Evolutionary conservation across 1,139 yeast genomes (phyloP).

Genomic region (Suhomyces bolitotheri): DNA sequence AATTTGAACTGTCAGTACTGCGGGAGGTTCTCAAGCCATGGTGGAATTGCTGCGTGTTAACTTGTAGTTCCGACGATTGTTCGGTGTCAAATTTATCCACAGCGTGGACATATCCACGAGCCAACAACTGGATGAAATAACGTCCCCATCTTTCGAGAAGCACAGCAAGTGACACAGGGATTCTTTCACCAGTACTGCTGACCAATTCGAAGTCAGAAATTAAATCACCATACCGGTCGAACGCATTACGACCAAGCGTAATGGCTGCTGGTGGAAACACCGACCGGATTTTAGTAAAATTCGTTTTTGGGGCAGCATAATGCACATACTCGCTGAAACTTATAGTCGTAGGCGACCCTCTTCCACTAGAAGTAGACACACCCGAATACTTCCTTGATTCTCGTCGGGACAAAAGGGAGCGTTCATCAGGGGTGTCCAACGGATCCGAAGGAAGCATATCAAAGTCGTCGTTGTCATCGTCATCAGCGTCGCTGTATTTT

Average conservation of each 20-base stretch:
- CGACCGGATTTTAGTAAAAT: conserved; percentile 63
- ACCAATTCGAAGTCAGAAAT: conserved; percentile 72
- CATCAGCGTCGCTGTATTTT: conserved; percentile 20
- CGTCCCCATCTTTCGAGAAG: conserved; percentile 76
- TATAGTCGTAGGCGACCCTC: conserved; percentile 24
- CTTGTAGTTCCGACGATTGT: conserved; percentile 17
- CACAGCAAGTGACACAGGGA: conserved; percentile 59
- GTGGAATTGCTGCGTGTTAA: not conserved
- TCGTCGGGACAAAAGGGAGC: conserved; percentile 2
- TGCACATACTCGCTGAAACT: conserved; percentile 72
- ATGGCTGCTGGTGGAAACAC: conserved; percentile 76
- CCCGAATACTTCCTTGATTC: conserved; percentile 21
- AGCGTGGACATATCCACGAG: conserved; percentile 64
- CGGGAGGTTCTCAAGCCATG: conserved; percentile 9
- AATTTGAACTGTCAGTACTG: conserved; percentile 12
- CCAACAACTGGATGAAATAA: conserved; percentile 58
- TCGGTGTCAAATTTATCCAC: conserved; percentile 48
- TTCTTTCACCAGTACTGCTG: conserved; percentile 63
- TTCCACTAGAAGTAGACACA: conserved; percentile 16
- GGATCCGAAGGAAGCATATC: conserved; percentile 7
- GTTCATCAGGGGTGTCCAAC: conserved; percentile 13
- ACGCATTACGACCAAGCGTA: conserved; percentile 71
- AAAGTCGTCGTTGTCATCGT: conserved; percentile 15
- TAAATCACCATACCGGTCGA: conserved; percentile 63
- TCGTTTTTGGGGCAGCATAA: conserved; percentile 70